Conservation (phyloP, 1,284 basidiomycete species). For the Xerocomus nothofagi region DNA sequence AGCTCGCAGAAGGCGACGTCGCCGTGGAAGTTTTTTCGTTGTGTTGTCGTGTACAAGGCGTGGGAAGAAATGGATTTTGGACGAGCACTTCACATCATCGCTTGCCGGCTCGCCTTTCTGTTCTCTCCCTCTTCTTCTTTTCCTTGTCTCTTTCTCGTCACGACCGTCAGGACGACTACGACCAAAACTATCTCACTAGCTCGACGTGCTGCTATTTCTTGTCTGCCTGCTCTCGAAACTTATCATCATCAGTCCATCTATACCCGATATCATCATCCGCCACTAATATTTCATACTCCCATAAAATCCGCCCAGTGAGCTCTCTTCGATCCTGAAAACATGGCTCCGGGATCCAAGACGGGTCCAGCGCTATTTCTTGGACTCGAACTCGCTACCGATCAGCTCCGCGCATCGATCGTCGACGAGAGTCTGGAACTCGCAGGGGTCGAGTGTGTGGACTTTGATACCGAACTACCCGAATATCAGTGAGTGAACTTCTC, state of each 20-base stretch:
- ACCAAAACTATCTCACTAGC: slow-evolving; percentile 7
- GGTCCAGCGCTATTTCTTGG: slow-evolving; percentile 68
- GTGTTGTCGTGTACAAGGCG: slow-evolving; percentile 23
- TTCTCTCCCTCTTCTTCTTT: slow-evolving; percentile 12
- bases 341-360: slow-evolving; percentile 54
- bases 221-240: slow-evolving; percentile 13
- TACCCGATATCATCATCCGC: slow-evolving; percentile 33
- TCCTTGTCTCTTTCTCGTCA: slow-evolving; percentile 18
- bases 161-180: slow-evolving; percentile 29
- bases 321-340: slow-evolving; percentile 24
- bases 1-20: slow-evolving; percentile 33
- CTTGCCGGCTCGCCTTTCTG: slow-evolving; percentile 6
- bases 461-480: slow-evolving; percentile 75
- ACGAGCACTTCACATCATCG: slow-evolving; percentile 14
- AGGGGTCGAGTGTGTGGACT: slow-evolving; percentile 75
- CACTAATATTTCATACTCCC: slow-evolving; percentile 16
- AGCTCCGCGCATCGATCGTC: slow-evolving; percentile 75
- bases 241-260: slow-evolving; percentile 16
- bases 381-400: slow-evolving; percentile 77
- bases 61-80: slow-evolving; percentile 27
- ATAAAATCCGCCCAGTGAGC: slow-evolving; percentile 4
- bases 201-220: slow-evolving; percentile 4
- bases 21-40: slow-evolving; percentile 2
- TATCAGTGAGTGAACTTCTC: slow-evolving; percentile 61
- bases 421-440: slow-evolving; percentile 78